Conservation (phyloP, 371 early-diverging fungal species). For the Apophysomyces sp. region DNA sequence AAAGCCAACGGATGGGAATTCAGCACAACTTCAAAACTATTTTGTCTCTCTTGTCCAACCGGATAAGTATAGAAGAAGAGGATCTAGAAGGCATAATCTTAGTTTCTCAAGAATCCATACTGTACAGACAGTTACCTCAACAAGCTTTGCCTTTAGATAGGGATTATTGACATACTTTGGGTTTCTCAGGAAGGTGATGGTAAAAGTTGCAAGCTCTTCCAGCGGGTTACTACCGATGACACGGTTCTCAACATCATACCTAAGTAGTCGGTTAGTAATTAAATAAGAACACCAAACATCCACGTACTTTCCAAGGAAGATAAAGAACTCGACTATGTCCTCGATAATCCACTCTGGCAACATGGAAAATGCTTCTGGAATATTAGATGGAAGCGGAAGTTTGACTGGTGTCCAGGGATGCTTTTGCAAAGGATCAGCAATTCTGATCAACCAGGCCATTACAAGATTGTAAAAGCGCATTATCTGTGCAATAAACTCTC, state of each 20-base stretch:
- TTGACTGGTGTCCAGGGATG: conserved; percentile 57
- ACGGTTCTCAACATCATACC: conserved; percentile 59
- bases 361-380: conserved; percentile 67
- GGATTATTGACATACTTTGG: conserved; percentile 89
- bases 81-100: conserved; percentile 42
- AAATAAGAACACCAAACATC: not conserved
- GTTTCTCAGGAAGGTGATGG: conserved; percentile 77
- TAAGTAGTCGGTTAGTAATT: conserved; percentile 9
- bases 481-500: conserved; percentile 54
- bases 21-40: conserved; percentile 68
- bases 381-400: conserved; percentile 52
- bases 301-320: conserved; percentile 60
- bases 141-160: conserved; percentile 89
- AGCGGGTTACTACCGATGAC: conserved; percentile 58
- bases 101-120: not conserved
- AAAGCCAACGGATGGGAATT: conserved; percentile 74
- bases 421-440: conserved; percentile 52
- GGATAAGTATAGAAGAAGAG: conserved; percentile 74
- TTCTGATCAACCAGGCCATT: conserved; percentile 77
- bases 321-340: conserved; percentile 77
- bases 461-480: conserved; percentile 81
- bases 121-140: conserved; percentile 64
- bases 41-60: conserved; percentile 45
- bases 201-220: conserved; percentile 77
- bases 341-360: conserved; percentile 94